phyloP scores from a whole-genome alignment of 129 eudicot species.

The Chrysanthemum makinoi region DNA sequence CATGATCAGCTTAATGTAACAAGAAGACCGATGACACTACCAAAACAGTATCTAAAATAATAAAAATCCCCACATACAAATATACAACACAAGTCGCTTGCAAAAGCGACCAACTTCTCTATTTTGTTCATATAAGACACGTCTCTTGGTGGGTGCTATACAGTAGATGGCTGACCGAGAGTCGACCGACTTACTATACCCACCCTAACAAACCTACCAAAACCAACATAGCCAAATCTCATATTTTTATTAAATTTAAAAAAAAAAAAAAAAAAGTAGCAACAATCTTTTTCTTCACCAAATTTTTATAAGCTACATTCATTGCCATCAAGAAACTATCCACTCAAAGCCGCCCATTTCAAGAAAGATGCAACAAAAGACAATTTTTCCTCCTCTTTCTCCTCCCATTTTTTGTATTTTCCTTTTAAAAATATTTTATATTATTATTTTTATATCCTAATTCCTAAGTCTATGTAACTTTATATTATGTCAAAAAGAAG shows the following conservation, averaged over 20 bases:
- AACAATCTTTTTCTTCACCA: constrained; percentile 22
- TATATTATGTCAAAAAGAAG: constrained; percentile 23
- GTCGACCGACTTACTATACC: too few species aligned
- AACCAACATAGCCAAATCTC: constrained; percentile 16
- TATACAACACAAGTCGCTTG: too few species aligned
- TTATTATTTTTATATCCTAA: constrained; percentile 5
- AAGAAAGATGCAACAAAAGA: constrained; percentile 33
- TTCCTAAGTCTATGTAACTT: constrained; percentile 4
- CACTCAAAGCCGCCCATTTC: constrained; percentile 46
- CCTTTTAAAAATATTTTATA: constrained; percentile 10
- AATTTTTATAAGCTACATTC: constrained; percentile 23
- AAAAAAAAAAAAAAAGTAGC: too few species aligned
- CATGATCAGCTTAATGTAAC: too few species aligned
- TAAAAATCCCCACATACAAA: too few species aligned
- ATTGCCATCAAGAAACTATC: constrained; percentile 28
- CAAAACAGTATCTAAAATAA: too few species aligned
- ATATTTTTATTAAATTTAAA: background rate
- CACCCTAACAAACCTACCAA: constrained; percentile 19
- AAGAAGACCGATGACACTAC: too few species aligned
- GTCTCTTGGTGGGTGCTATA: too few species aligned
- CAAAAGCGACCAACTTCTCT: too few species aligned
- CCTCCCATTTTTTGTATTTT: constrained; percentile 15
- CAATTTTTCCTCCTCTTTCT: constrained; percentile 21
- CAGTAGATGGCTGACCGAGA: too few species aligned
- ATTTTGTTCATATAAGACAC: too few species aligned